Evolutionary conservation across 805 yeast species (phyloP), one percentile per base, ranked within the genome.

Genomic region (Ogataea paraovalis): DNA sequence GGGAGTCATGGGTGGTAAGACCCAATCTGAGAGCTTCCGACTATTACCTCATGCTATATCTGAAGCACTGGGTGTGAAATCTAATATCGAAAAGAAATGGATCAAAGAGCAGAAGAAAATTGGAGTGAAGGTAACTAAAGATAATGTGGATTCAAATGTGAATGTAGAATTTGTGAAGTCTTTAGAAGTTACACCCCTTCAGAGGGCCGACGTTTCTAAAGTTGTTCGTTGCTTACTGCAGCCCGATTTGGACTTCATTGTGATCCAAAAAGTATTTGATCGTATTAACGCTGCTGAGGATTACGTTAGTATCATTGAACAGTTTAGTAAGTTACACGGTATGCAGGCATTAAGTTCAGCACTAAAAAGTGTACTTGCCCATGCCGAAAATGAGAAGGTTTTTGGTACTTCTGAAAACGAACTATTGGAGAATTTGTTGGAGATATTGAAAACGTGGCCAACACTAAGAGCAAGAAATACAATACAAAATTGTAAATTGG

Each of bases 1-100:
- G 39, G 96, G 97, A 30, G 84, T 85, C 55, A 80, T 92, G 72
- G 99, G 98, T 54, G 99, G 99, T 42, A 91, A 90, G 66, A 92
- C 96, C 2, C 99, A 94, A 69, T 90, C 98, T 2, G 96, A 90
- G 56, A 87, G 92, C 28, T 92, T 92, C 1, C 75, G 87, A 36
- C 69, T 88, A 48, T 73, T 92, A 43, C 97, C 98, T 2, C 92
- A 87, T 52, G 78, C 82, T 21, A 76, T 86, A 32, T 81, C 94
- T 9, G 95, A 87, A 52, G 97, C 97, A 0, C 73, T 94, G 41
- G 96, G 96, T 18, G 84, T 91, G 9, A 71, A 78, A 13, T 70
- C 78, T 1, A 74, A 75, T 22, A 81, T 80, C 52, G 96, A 88
- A 61, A 84, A 82, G 58, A 80, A 74, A 47, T 85, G 91, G 83